phyloP scores from a whole-genome alignment of 768 basidiomycete genomes.

The Lactarius hengduanensis region DNA sequence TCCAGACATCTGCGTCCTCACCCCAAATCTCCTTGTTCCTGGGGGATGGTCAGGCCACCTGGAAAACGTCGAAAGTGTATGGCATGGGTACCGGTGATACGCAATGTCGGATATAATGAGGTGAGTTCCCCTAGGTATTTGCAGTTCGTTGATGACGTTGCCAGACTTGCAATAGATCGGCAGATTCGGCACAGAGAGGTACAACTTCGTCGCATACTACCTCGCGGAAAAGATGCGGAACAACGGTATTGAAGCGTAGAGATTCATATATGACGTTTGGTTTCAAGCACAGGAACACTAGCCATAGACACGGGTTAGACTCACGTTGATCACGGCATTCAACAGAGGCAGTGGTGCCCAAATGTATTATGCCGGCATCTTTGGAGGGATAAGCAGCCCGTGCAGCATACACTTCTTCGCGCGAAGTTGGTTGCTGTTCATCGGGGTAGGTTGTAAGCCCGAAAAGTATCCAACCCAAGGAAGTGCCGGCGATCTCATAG shows the following conservation, averaged over 20 bases:
- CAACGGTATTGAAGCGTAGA: constrained; percentile 30
- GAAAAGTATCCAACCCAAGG: constrained; percentile 24
- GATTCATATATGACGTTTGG: constrained; percentile 29
- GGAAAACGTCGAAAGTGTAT: background rate
- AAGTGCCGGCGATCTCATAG: constrained; percentile 19
- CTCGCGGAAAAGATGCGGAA: constrained; percentile 25
- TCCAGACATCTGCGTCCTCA: constrained; percentile 19
- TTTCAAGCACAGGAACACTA: background rate
- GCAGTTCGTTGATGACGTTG: constrained; percentile 6
- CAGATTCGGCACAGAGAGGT: constrained; percentile 27
- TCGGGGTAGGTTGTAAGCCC: constrained; percentile 20
- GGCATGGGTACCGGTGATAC: constrained; percentile 17
- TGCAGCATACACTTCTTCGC: constrained; percentile 21
- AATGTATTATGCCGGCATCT: constrained; percentile 1
- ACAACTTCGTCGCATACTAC: constrained; percentile 31
- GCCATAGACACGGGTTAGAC: background rate
- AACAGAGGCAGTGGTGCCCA: constrained; percentile 14
- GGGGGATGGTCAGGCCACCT: background rate
- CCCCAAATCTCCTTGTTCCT: constrained; percentile 25
- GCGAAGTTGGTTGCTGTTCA: constrained; percentile 22
- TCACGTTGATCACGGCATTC: constrained; percentile 28
- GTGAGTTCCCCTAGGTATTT: constrained; percentile 10
- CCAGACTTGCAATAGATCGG: constrained; percentile 14
- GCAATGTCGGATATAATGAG: constrained; percentile 22
- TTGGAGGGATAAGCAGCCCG: constrained; percentile 3